Conservation (phyloP, 2,329 filamentous ascomycete genomes). For the Ambrosiella xylebori region DNA sequence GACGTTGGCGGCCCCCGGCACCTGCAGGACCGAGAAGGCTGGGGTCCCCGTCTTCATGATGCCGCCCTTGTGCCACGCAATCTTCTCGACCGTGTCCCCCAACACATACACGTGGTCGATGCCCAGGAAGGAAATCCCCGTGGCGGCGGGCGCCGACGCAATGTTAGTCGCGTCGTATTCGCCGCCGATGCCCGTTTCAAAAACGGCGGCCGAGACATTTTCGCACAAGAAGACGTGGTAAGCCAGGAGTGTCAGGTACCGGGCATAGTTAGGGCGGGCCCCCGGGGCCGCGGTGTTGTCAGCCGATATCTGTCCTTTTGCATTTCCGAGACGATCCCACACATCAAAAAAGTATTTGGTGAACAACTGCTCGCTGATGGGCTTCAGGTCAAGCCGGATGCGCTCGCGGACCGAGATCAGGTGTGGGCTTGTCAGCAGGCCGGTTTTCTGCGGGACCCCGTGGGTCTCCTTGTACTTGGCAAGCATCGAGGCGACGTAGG, state of each 20-base stretch:
- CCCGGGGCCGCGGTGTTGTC: conserved; percentile 16
- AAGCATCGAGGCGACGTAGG: conserved; percentile 48
- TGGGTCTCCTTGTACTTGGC: conserved; percentile 26
- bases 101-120: conserved; percentile 51
- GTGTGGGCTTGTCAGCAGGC: conserved; percentile 53
- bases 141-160: conserved; percentile 37
- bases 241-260: conserved; percentile 47
- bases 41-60: conserved; percentile 45
- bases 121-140: conserved; percentile 47
- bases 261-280: conserved; percentile 38
- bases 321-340: conserved; percentile 37
- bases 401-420: conserved; percentile 50
- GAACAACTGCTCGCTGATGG: conserved; percentile 41
- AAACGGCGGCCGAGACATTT: conserved; percentile 42
- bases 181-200: conserved; percentile 51
- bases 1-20: conserved; percentile 27
- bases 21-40: conserved; percentile 41
- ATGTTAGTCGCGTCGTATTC: conserved; percentile 54
- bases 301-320: conserved; percentile 16
- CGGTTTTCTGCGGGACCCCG: conserved; percentile 29
- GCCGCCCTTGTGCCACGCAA: conserved; percentile 59
- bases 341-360: conserved; percentile 51
- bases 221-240: conserved; percentile 50
- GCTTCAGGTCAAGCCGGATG: conserved; percentile 42
- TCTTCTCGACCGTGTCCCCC: conserved; percentile 44